Base-by-base conservation (phyloP, 192 early-diverging fungal genomes). In the Podila clonocystis region DNA sequence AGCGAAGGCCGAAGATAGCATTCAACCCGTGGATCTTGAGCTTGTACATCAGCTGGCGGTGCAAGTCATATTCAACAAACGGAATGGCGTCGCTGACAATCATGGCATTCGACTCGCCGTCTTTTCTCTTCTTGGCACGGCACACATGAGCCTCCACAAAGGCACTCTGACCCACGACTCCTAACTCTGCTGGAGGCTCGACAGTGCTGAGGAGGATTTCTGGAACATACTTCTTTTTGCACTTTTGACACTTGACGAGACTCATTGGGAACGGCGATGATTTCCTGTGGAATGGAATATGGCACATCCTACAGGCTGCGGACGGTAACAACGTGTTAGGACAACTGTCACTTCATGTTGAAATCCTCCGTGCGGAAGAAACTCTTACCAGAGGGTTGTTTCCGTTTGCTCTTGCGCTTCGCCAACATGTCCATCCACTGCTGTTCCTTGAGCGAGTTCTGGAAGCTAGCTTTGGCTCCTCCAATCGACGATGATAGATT, bases 11-110 rank as follows among this genome's bases (percentile, higher is more conserved):
- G 83, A 94, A 95, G 15, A 95, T 87, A 4, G 93, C 89, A 55
- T 95, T 95, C 65, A 94, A 82, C 9, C 93, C 93, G 68, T 92
- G 87, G 19, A 94, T 89, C 50, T 91, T 88, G 28, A 94, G 87
- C 67, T 95, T 95, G 82, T 92, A 93, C 75, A 93, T 86, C 15
- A 95, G 82, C 68, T 95, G 94, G 33, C 93, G 85, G 75, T 95
- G 93, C 28, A 95, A 71, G 65, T 95, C 94, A 84, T 95, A 95
- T 71, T 95, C 93, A 2, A 91, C 85, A 66, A 95, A 95, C 2
- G 94, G 94, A 50, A 95, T 87, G 0, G 93, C 89, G 57, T 95
- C 94, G 80, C 90, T 91, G 52, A 94, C 89, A 61, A 89, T 84
- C 11, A 79, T 84, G 0, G 94, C 92, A 58, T 91, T 88, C 12